Evolutionary conservation across 495 filamentous ascomycete species (phyloP), one percentile per base, ranked within the genome.

Genomic region (Lasiosphaeria miniovina): DNA sequence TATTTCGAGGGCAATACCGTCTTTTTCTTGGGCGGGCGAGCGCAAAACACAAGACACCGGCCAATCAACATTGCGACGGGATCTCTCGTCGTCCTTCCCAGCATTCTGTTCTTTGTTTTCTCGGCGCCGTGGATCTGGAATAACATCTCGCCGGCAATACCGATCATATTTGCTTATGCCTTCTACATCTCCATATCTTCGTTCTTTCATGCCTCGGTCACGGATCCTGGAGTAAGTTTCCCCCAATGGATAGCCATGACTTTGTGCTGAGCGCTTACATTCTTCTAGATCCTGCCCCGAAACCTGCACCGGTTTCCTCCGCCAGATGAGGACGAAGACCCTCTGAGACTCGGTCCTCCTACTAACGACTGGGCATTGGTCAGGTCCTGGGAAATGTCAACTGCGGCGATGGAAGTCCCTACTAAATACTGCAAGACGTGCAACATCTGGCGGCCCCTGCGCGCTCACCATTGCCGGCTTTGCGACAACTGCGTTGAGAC

Each of bases 401-500:
- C 86, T 31, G 87, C 90, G 8, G 90, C 90, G 7, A 96, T 98
- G 88, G 94, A 98, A 69, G 93, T 98, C 15, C 94, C 94, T 0
- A 91, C 90, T 58, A 98, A 98, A 73, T 97, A 94, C 73, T 98
- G 94, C 80, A 95, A 91, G 71, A 93, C 91, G 9, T 98, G 94
- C 76, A 89, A 89, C 65, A 90, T 98, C 61, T 98, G 94, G 94
- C 89, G 94, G 3, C 94, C 94, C 41, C 92, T 93, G 46, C 88
- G 94, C 34, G 91, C 90, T 64, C 95, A 98, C 68, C 94, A 98
- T 72, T 98, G 94, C 74, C 90, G 95, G 56, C 79, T 96, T 36
- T 98, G 94, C 70, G 93, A 98, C 74, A 96, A 93, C 69, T 98
- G 94, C 70, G 84, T 98, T 49, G 94, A 98, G 71, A 97, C 93